phyloP scores from a whole-genome alignment of 306 rosid species.

The Gastrolobium bilobum region DNA sequence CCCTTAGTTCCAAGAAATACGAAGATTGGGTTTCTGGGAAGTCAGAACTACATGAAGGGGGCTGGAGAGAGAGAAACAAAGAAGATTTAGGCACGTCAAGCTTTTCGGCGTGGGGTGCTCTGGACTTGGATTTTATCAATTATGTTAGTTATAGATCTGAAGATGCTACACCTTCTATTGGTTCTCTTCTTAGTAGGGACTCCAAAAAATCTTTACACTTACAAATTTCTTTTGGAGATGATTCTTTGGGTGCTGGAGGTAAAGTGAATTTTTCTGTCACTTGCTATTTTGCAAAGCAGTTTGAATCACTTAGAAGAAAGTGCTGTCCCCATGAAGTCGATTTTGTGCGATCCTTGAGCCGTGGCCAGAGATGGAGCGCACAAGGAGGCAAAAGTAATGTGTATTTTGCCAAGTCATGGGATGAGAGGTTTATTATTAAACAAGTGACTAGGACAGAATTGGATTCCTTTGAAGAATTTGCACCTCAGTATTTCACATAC shows the following conservation, averaged over 20 bases:
- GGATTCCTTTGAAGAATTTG: conserved; percentile 92
- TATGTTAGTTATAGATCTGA: conserved; percentile 82
- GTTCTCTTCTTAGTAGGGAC: conserved; percentile 70
- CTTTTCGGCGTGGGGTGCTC: conserved; percentile 79
- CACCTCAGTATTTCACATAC: conserved; percentile 87
- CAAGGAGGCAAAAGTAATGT: conserved; percentile 99
- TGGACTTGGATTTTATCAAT: conserved; percentile 82
- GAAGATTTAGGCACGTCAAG: conserved; percentile 70
- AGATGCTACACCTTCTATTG: conserved; percentile 73
- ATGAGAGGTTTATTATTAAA: conserved; percentile 90
- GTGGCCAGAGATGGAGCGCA: conserved; percentile 92
- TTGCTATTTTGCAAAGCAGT: conserved; percentile 91
- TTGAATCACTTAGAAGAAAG: conserved; percentile 82
- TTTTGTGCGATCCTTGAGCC: conserved; percentile 90
- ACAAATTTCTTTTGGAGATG: conserved; percentile 82
- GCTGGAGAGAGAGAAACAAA: conserved; percentile 61
- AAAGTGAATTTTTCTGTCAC: conserved; percentile 92
- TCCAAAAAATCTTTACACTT: conserved; percentile 78
- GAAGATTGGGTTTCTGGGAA: conserved; percentile 81
- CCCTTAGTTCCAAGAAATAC: conserved; percentile 83
- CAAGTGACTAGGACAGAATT: conserved; percentile 95
- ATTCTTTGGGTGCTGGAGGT: conserved; percentile 68
- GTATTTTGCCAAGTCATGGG: conserved; percentile 94
- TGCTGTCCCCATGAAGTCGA: conserved; percentile 92
- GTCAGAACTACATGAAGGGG: conserved; percentile 60